Evolutionary conservation across 495 filamentous ascomycete species (phyloP), one percentile per base, ranked within the genome.

Genomic region (Hypoxylon perforatum): DNA sequence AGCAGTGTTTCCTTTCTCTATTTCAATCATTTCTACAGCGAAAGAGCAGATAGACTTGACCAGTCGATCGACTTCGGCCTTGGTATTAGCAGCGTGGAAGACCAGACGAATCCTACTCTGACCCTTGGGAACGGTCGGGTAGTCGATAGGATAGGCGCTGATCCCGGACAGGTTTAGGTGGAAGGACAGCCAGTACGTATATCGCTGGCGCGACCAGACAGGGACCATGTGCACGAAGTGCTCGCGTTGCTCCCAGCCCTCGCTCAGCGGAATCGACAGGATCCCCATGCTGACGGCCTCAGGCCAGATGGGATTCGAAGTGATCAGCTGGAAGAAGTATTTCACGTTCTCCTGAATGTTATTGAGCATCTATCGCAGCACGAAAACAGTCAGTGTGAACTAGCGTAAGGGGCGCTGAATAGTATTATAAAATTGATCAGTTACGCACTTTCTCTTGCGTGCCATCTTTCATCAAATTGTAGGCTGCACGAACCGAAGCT

Each of bases 11-110:
- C 51, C 57, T 7, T 51, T 62, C 28, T 70, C 61, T 19, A 69
- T 61, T 14, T 79, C 71, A 22, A 75, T 50, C 72, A 74, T 75
- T 56, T 75, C 66, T 39, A 56, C 48, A 33, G 81, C 52, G 82
- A 81, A 84, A 4, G 44, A 56, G 50, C 74, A 73, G 41, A 85
- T 80, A 0, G 67, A 68, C 10, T 48, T 65, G 0, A 78, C 75
- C 17, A 84, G 60, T 1, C 62, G 67, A 30, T 85, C 80, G 11
- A 84, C 75, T 45, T 85, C 75, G 19, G 73, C 71, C 30, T 78
- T 67, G 4, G 82, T 82, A 61, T 86, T 84, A 0, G 73, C 76
- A 0, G 82, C 77, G 71, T 86, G 83, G 54, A 85, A 65, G 57
- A 82, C 81, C 1, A 86, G 75, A 4, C 83, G 70, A 14, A 86